These are phyloP conservation scores for Tilletiopsis washingtonensis DNA, from an alignment of 1,284 basidiomycete genomes.

Conservation along the genomic window DNA sequence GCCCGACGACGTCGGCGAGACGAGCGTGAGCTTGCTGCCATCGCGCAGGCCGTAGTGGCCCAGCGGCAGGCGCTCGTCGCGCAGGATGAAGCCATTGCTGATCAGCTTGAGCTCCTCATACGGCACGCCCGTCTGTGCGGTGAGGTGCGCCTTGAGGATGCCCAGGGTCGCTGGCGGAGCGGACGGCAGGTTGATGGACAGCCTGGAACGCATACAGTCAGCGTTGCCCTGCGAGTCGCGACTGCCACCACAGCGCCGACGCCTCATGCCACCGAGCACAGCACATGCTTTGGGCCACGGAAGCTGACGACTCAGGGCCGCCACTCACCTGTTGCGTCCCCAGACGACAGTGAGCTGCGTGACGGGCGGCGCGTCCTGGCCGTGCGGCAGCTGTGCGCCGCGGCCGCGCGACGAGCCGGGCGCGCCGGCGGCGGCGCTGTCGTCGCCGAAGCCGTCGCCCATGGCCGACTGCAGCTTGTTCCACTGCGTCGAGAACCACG, in stretches of 20 bases:
- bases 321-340: constrained; percentile 33
- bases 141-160: constrained; percentile 33
- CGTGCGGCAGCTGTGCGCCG: neutral
- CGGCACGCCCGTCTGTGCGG: constrained; percentile 31
- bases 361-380: constrained; percentile 8
- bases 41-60: constrained; percentile 27
- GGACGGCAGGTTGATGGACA: neutral
- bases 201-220: neutral
- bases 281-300: no score
- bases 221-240: neutral
- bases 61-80: constrained; percentile 35
- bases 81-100: constrained; percentile 32
- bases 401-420: constrained; percentile 1
- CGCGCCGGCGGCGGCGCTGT: neutral
- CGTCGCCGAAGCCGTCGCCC: constrained; percentile 1
- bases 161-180: constrained; percentile 25
- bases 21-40: constrained; percentile 33
- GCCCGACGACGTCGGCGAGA: constrained; percentile 16
- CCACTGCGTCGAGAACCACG: constrained; percentile 47
- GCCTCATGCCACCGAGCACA: constrained; percentile 1
- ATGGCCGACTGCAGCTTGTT: constrained; percentile 18
- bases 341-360: constrained; percentile 34
- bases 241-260: neutral
- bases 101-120: constrained; percentile 33
- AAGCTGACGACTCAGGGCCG: neutral